Evolutionary conservation across 2,329 filamentous ascomycete genomes (phyloP).

Genomic region (Botrytis fragariae): DNA sequence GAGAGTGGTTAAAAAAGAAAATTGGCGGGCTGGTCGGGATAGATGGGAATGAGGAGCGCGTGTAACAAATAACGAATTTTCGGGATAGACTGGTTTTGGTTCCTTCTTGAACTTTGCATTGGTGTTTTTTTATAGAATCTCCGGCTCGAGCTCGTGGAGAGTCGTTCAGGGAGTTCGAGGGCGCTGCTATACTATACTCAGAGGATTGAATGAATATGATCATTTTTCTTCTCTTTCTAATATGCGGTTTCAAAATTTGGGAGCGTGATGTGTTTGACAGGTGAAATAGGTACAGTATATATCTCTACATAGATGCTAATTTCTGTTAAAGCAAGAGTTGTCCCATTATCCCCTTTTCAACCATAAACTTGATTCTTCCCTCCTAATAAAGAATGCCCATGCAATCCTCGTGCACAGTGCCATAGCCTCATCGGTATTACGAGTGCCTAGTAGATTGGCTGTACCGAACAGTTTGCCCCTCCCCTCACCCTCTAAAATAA

Average conservation of each 20-base stretch:
- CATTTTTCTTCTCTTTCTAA: background rate
- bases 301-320: background rate
- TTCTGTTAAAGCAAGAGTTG: background rate
- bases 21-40: slow-evolving; percentile 10
- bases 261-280: background rate
- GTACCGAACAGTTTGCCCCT: background rate
- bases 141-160: slow-evolving; percentile 12
- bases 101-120: background rate
- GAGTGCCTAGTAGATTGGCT: background rate
- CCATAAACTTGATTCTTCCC: background rate
- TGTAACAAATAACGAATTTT: slow-evolving; percentile 19
- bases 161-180: slow-evolving; percentile 13
- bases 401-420: background rate
- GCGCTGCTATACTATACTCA: background rate
- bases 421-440: background rate
- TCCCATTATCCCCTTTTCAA: background rate
- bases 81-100: slow-evolving; percentile 17
- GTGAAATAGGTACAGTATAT: background rate
- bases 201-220: background rate
- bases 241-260: background rate
- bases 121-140: slow-evolving; percentile 28
- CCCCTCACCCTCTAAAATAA: background rate
- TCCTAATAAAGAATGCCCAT: background rate
- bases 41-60: slow-evolving; percentile 18
- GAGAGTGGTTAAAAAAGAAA: background rate